Evolutionary conservation across 129 eudicot species (phyloP), one percentile per base, ranked within the genome.

Genomic region (Apium graveolens): DNA sequence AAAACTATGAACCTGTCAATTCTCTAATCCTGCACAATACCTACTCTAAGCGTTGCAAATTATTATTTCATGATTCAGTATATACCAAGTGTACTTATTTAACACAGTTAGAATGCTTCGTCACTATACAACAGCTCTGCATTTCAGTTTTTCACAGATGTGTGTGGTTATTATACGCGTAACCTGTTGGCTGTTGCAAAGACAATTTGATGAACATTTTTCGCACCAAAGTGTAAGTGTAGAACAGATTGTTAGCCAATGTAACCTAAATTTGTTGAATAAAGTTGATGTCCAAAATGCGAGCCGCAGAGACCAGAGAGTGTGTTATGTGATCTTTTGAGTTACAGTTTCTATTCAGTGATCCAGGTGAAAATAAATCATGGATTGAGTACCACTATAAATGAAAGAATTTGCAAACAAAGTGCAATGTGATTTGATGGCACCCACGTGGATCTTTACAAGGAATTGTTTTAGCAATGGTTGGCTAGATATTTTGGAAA

Each of bases 1-100:
- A 11, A 93, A 85, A 80, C 81, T 93, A 78, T 90, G 81, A 88
- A 14, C 29, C 13, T 29, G 11, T 49, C n/a, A 17, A 18, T 4
- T 49, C 24, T 49, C 57, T 17, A 18, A 49, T 17, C 18, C 17
- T 16, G 21, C 21, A 14, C 6, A 17, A 16, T 4, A 48, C 55
- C 55, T 48, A 48, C 16, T 48, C 16, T 16, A 48, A 16, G 55
- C 55, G 3, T 49, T 18, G 57, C 18, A 17, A 1, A 14, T 46
- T 49, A 17, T 49, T 17, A 49, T 14, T 45, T 12, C 7, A 46
- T 16, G 53, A 46, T 42, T 42, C 45, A 42, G 3, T 16, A 14
- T 18, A 18, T 49, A 6, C n/a, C n/a, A 49, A 49, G 57, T 49
- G 26, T 7, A 20, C 65, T 11, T 7, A 24, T 24, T 51, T 35